Conservation (phyloP, 306 rosid species). For the Lotus japonicus region DNA sequence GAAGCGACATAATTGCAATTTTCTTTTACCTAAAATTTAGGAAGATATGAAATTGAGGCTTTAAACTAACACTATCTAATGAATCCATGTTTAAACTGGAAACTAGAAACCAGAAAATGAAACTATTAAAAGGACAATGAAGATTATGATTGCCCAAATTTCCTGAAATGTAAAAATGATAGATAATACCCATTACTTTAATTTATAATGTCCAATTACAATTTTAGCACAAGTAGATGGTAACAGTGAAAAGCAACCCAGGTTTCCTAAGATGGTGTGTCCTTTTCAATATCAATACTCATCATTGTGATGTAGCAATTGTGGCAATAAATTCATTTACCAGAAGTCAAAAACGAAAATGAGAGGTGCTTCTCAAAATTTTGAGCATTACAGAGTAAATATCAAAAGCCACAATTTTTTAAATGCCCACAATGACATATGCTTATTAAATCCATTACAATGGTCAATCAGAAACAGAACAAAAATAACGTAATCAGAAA, state of each 20-base stretch:
- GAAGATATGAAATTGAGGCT: neutral
- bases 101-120: neutral
- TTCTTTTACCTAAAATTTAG: neutral
- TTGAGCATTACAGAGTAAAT: constrained; percentile 5
- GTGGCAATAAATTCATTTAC: neutral
- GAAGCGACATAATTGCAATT: neutral
- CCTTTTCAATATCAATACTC: neutral
- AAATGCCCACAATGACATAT: neutral
- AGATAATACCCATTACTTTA: too few relatives aligned
- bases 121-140: neutral
- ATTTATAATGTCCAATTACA: neutral
- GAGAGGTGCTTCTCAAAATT: neutral
- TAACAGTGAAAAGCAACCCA: neutral
- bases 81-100: neutral
- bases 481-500: too few relatives aligned
- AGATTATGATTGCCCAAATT: too few relatives aligned
- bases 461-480: neutral
- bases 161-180: too few relatives aligned
- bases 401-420: neutral
- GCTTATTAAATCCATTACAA: neutral
- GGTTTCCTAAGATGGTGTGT: neutral
- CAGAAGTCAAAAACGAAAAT: neutral
- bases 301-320: neutral
- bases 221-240: neutral
- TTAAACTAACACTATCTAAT: neutral